Percentiles rank a stretch among this genome's conserved stretches.
Conservation (phyloP, 2,329 filamentous ascomycete genomes). For the Chaetomium globosum region DNA sequence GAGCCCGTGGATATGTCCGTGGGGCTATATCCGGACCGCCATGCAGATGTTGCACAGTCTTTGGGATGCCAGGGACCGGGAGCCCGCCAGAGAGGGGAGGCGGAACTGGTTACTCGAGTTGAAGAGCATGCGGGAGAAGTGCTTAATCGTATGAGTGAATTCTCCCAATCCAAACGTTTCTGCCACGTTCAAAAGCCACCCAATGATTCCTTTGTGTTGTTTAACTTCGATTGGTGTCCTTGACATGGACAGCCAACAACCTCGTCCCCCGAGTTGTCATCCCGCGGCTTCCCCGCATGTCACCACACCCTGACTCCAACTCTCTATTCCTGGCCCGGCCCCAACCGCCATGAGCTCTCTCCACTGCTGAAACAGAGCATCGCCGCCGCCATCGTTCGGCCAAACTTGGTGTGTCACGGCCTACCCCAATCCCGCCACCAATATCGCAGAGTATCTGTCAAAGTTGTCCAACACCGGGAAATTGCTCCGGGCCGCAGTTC, state of each 20-base stretch:
- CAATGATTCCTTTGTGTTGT: not conserved
- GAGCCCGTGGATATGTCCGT: conserved; percentile 48
- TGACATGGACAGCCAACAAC: not conserved
- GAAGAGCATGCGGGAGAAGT: conserved; percentile 48
- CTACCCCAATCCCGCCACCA: not conserved
- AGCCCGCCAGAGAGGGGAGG: conserved; percentile 33
- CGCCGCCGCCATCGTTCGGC: not conserved
- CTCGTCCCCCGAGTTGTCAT: not conserved
- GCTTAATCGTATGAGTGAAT: conserved; percentile 47
- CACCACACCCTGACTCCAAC: not conserved
- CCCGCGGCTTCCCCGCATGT: conserved; percentile 1
- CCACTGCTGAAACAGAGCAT: not conserved
- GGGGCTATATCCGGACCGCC: conserved; percentile 54
- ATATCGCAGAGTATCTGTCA: not conserved
- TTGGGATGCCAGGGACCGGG: conserved; percentile 45
- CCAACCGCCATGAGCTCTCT: not conserved
- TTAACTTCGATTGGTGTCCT: not conserved
- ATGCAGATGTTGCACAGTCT: conserved; percentile 50
- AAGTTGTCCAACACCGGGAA: not conserved
- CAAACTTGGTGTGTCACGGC: not conserved
- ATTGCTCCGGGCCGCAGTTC: not conserved
- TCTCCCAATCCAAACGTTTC: not conserved
- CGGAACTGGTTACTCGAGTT: conserved; percentile 51
- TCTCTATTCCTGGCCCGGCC: not conserved
- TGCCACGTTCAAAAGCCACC: not conserved